phyloP scores from a whole-genome alignment of 1,284 basidiomycete species.

The Malassezia equina region DNA sequence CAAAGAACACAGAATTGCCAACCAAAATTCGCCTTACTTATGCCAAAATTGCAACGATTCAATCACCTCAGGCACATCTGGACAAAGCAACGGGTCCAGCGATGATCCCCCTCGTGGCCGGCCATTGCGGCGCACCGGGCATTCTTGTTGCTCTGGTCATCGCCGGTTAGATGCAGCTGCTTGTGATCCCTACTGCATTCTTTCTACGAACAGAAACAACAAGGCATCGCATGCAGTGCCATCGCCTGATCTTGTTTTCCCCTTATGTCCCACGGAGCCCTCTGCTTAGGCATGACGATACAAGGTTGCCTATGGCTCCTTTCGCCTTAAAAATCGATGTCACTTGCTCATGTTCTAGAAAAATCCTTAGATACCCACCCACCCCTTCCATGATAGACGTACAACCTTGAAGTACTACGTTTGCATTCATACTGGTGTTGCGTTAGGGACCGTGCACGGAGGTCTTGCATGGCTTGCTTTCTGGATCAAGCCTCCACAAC shows the following conservation, averaged over 20 bases:
- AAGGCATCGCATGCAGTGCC: not conserved
- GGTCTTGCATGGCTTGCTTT: not conserved
- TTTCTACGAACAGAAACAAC: not conserved
- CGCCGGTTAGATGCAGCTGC: not conserved
- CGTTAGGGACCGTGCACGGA: too few relatives aligned
- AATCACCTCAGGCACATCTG: not conserved
- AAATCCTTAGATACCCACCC: not conserved
- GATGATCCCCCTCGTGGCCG: not conserved
- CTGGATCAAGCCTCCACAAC: not conserved
- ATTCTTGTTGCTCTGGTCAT: not conserved
- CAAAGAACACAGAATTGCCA: not conserved
- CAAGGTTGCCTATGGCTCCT: not conserved
- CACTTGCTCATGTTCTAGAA: not conserved
- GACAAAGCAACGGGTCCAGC: not conserved
- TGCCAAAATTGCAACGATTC: not conserved
- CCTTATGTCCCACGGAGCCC: not conserved
- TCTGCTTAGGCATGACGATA: not conserved
- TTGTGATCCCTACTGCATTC: not conserved
- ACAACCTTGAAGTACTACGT: not conserved
- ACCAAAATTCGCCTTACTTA: not conserved
- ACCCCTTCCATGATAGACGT: not conserved
- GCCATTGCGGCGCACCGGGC: not conserved
- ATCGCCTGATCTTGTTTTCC: not conserved
- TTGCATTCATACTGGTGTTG: too few relatives aligned
- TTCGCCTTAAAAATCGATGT: not conserved